Evolutionary conservation across 352 stramenopile genomes (phyloP).

Genomic region (Phytophthora boehmeriae): DNA sequence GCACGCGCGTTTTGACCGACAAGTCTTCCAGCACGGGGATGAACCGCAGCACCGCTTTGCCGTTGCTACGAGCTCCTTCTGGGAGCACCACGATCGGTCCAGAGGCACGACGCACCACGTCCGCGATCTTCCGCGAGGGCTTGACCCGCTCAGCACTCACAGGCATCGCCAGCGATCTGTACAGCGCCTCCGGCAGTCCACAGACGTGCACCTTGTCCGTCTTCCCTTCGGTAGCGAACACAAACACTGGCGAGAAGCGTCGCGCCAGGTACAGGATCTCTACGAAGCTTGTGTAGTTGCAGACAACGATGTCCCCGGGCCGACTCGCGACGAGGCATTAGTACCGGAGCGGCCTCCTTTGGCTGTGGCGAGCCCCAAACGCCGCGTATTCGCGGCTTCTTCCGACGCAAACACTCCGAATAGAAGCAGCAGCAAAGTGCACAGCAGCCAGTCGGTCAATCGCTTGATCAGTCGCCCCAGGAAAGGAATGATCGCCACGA

Average conservation of each 20-base stretch:
- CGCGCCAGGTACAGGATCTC: constrained; percentile 80
- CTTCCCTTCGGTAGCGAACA: constrained; percentile 58
- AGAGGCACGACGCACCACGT: constrained; percentile 65
- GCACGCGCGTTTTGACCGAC: constrained; percentile 57
- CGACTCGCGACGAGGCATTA: constrained; percentile 48
- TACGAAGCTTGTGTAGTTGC: constrained; percentile 84
- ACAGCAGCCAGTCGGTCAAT: constrained; percentile 73
- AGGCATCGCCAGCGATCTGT: constrained; percentile 57
- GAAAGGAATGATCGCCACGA: constrained; percentile 68
- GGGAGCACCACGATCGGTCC: constrained; percentile 78
- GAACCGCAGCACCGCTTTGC: constrained; percentile 77
- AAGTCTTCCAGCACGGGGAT: constrained; percentile 69
- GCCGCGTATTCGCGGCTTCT: constrained; percentile 73
- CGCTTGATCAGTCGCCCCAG: constrained; percentile 74
- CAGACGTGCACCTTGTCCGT: constrained; percentile 65
- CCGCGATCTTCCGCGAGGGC: constrained; percentile 62
- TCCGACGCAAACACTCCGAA: constrained; percentile 72
- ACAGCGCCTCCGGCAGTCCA: constrained; percentile 69
- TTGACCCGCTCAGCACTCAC: constrained; percentile 43
- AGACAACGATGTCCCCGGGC: constrained; percentile 71
- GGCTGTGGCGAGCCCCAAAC: constrained; percentile 61
- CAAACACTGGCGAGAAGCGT: constrained; percentile 83
- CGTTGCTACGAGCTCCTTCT: constrained; percentile 80
- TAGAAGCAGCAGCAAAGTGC: constrained; percentile 65
- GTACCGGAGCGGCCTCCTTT: constrained; percentile 31